Conservation (phyloP, 2,329 filamentous ascomycete species). For the Simplicillium aogashimaense region DNA sequence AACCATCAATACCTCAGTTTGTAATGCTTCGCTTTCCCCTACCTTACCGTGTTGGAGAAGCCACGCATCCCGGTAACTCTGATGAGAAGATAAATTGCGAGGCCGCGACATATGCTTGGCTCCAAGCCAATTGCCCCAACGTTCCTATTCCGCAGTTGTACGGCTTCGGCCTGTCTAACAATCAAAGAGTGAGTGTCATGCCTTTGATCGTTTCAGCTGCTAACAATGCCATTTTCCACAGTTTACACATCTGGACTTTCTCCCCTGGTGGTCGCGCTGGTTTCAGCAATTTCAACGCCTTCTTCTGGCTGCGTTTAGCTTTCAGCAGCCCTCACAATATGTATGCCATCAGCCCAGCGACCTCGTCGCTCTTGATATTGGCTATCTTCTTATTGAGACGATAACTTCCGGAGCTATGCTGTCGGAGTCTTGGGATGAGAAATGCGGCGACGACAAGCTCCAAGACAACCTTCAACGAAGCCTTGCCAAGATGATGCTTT, state of each 20-base stretch:
- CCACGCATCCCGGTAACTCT: conserved; percentile 22
- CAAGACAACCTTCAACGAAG: conserved; percentile 17
- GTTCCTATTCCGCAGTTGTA: conserved; percentile 14
- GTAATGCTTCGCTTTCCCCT: conserved; percentile 14
- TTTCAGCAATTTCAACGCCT: conserved; percentile 1
- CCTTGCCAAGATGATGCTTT: conserved; percentile 18
- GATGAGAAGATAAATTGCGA: conserved; percentile 27
- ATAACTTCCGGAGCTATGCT: conserved; percentile 11
- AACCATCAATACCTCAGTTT: conserved; percentile 3
- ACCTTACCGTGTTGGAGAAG: conserved; percentile 25
- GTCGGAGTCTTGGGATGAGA: conserved; percentile 11
- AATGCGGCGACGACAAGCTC: conserved; percentile 7
- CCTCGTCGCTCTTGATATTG: conserved; percentile 7
- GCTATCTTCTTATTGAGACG: conserved; percentile 12
- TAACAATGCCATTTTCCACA: neutral
- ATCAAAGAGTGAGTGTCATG: conserved; percentile 6
- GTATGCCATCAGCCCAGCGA: conserved; percentile 5
- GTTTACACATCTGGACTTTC: conserved; percentile 5
- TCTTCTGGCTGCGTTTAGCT: conserved; percentile 5
- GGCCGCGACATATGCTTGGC: conserved; percentile 12
- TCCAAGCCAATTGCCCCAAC: conserved; percentile 11
- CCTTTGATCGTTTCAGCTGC: neutral
- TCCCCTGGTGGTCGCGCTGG: conserved; percentile 5
- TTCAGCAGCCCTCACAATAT: conserved; percentile 8
- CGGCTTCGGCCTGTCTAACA: conserved; percentile 12